Evolutionary conservation across 768 basidiomycete species (phyloP), one percentile per base, ranked within the genome.

Genomic region (Suillus alpinus): DNA sequence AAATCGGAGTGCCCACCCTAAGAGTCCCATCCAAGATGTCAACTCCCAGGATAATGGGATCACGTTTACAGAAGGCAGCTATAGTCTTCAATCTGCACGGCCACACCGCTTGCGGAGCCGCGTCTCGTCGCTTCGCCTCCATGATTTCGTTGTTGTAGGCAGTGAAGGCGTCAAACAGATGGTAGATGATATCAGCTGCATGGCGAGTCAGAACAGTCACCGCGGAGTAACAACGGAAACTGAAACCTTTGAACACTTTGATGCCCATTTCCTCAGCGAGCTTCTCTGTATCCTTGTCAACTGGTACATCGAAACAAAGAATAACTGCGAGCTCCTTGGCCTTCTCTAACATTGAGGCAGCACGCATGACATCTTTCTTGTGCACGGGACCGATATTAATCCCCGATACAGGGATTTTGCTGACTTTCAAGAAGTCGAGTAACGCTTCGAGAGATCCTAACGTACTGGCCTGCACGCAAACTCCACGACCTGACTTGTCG

Each of bases 371-470:
- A 69, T 98, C 95, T 73, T 87, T 93, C 80, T 94, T 95, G 79
- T 94, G 90, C 16, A 99, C 92, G 8, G 96, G 95, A 12, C 97
- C 97, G 62, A 99, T 97, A 75, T 96, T 96, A 77, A 98, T 96
- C 18, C 92, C 93, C 10, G 92, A 93, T 2, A 99, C 96, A 1
- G 97, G 96, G 64, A 98, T 98, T 78, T 98, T 96, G 83, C 91
- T 94, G 58, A 79, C 78, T 76, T 92, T 91, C 71, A 99, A 80
- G 87, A 98, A 98, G 66, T 98, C 96, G 53, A 99, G 81, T 59
- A 99, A 79, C 1, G 97, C 97, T 74, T 99, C 97, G 41, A 99
- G 83, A 13, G 97, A 97, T 61, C 97, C 97, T 43, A 99, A 85
- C 5, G 97, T 99, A 57, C 92, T 95, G 5, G 97, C 94, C 72